Evolutionary conservation across 2,329 filamentous ascomycete genomes (phyloP), one percentile per base, ranked within the genome.

Genomic region (Sporothrix inflata): DNA sequence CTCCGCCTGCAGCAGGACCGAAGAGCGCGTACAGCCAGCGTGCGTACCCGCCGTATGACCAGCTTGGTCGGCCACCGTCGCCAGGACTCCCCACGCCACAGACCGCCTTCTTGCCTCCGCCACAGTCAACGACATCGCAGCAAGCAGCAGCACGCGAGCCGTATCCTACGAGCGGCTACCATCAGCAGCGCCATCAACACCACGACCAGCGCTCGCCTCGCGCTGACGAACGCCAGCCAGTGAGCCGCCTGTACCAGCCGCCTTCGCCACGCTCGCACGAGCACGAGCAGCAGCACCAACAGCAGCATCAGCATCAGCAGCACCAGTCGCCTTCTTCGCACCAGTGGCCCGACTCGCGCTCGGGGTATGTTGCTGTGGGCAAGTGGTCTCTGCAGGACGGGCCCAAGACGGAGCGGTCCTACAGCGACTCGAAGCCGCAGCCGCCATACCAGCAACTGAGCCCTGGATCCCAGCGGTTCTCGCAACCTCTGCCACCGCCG

Each of bases 1-100:
- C 67, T 63, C 77, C 79, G 76, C 81, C 9, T 21, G 34, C 42
- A n/a, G 27, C 27, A 14, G 77, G 78, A 40, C 49, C 66, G 2
- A 45, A 30, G n/a, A 57, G 34, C 24, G 30, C 69, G 42, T 63
- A 70, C 40, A 9, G 24, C 38, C 60, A 65, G 60, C 60, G 60
- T 21, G 4, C 60, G 60, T 65, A 65, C 38, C 14, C 11, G 38
- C 21, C 60, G 12, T 65, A 63, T 3, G 57, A 70, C 57, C 55
- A 69, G 40, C 55, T 47, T 24, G 71, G 42, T 12, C 47, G 47
- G 16, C 71, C 60, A 3, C 24, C 60, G 11, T 73, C 66, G n/a
- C 70, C 70, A 9, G 49, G 38, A 16, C 30, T 51, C 16, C 27
- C 63, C 3, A 19, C 51, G n/a, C 40, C 70, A n/a, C 51, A 51